Percentiles rank a stretch among this genome's conserved stretches.
phyloP scores from a whole-genome alignment of 2,329 filamentous ascomycete species.

The Daldinia sp. region DNA sequence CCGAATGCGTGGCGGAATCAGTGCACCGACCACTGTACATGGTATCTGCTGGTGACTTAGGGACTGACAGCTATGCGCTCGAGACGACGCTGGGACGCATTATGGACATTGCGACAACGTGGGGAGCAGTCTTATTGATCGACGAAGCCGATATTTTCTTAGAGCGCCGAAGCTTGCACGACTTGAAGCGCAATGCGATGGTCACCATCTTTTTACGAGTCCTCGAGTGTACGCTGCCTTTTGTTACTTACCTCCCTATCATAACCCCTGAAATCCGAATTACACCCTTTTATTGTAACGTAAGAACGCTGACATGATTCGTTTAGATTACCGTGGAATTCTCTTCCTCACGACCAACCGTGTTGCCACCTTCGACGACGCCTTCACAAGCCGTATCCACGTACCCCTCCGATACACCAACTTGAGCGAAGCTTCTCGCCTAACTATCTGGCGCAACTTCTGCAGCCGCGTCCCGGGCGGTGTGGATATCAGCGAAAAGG shows the following conservation, averaged over 20 bases:
- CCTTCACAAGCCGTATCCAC: constrained; percentile 42
- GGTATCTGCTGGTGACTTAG: constrained; percentile 47
- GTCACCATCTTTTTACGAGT: constrained; percentile 40
- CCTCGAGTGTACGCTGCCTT: constrained; percentile 30
- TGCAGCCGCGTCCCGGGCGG: constrained; percentile 33
- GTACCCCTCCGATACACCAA: constrained; percentile 37
- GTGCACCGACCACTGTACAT: constrained; percentile 47
- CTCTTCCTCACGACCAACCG: constrained; percentile 41
- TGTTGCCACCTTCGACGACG: constrained; percentile 37
- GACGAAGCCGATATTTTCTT: constrained; percentile 49
- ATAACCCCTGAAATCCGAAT: background rate
- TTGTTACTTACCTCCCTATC: background rate
- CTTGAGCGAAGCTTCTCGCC: constrained; percentile 23
- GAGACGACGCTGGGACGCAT: constrained; percentile 41
- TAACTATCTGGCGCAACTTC: constrained; percentile 39
- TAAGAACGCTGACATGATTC: background rate
- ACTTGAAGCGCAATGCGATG: constrained; percentile 36
- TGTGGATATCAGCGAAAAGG: constrained; percentile 38
- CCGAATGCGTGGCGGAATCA: constrained; percentile 51
- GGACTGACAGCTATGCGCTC: constrained; percentile 40
- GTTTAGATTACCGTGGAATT: constrained; percentile 36
- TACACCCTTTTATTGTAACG: background rate
- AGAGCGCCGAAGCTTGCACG: constrained; percentile 46
- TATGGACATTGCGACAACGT: constrained; percentile 53
- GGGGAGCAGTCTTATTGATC: constrained; percentile 49